Evolutionary conservation across 1,284 basidiomycete species (phyloP), one percentile per base, ranked within the genome.

Genomic region (Mycena citricolor): DNA sequence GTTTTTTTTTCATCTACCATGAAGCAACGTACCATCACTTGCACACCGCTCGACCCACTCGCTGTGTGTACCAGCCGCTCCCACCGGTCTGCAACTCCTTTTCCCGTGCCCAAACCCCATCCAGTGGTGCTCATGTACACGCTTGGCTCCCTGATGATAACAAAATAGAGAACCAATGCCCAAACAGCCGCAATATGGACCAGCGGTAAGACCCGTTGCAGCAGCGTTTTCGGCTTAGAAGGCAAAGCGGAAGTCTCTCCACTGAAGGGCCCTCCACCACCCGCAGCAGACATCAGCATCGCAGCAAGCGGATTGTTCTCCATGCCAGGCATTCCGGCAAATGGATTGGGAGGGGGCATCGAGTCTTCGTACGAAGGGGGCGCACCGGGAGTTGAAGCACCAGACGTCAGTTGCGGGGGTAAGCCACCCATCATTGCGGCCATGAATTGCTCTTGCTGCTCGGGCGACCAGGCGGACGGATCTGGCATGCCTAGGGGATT

Each of bases 401-500:
- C n/a, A n/a, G n/a, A n/a, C n/a, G n/a, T n/a, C n/a, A n/a, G n/a
- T n/a, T n/a, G n/a, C n/a, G n/a, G n/a, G n/a, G n/a, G n/a, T n/a
- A n/a, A n/a, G n/a, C 61, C 63, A 28, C 67, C 67, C 70, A 85
- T 73, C 29, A 88, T 65, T 3, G 82, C 79, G 47, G 76, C 74
- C 61, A 86, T 66, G 51, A 86, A 73, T 54, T 82, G 78, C 42
- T 68, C 68, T 55, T 85, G 83, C 49, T 84, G 79, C 48, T 85
- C 79, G 39, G 76, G 65, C 8, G 77, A 74, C 83, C 80, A 86
- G 16, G 72, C 73, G 2, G 76, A 73, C 0, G 78, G 73, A 54
- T 81, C 77, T 2, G 71, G 63, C 8, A 56, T 56, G 25, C 61
- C 51, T 28, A 44, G 42, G 25, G 51, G 51, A 12, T 59, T 49